A percentile compares a stretch with the other conserved stretches of the same genome.
These are phyloP conservation scores for Trametes cubensis DNA, from an alignment of 768 basidiomycete genomes.

Conservation along the genomic window DNA sequence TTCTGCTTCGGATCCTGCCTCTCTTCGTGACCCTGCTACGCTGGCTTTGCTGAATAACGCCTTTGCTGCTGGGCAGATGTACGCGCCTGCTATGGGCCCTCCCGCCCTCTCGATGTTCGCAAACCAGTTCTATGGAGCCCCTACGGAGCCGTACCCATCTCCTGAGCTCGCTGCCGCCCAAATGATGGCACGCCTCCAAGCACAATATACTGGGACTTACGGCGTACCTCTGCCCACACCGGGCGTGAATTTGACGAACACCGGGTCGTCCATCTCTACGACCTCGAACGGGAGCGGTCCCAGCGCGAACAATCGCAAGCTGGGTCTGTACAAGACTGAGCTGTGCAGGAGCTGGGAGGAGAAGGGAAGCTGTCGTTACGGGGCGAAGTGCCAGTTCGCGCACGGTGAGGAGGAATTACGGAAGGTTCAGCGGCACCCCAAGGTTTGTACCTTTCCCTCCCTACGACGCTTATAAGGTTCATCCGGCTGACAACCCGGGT, in stretches of 20 bases:
- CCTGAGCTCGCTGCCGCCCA: conserved; percentile 56
- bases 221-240: conserved; percentile 30
- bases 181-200: conserved; percentile 64
- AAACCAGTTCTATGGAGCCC: conserved; percentile 64
- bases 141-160: conserved; percentile 57
- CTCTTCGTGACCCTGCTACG: conserved; percentile 70
- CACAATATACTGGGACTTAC: conserved; percentile 57
- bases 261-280: conserved; percentile 36
- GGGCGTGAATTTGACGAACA: conserved; percentile 18
- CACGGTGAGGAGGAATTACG: conserved; percentile 90
- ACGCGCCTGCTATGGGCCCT: conserved; percentile 48
- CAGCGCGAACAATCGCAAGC: conserved; percentile 89
- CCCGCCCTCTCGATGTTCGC: conserved; percentile 66
- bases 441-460: conserved; percentile 50
- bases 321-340: conserved; percentile 90
- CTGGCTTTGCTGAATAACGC: conserved; percentile 61
- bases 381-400: conserved; percentile 89
- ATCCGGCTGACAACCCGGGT: conserved; percentile 24
- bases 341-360: conserved; percentile 92
- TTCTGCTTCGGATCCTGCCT: conserved; percentile 80
- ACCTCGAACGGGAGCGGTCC: conserved; percentile 58
- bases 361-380: conserved; percentile 85
- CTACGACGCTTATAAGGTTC: neutral
- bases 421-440: conserved; percentile 84
- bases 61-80: conserved; percentile 58